These are phyloP conservation scores for Hypholoma sublateritium DNA, from an alignment of 768 basidiomycete genomes.

Conservation along the genomic window DNA sequence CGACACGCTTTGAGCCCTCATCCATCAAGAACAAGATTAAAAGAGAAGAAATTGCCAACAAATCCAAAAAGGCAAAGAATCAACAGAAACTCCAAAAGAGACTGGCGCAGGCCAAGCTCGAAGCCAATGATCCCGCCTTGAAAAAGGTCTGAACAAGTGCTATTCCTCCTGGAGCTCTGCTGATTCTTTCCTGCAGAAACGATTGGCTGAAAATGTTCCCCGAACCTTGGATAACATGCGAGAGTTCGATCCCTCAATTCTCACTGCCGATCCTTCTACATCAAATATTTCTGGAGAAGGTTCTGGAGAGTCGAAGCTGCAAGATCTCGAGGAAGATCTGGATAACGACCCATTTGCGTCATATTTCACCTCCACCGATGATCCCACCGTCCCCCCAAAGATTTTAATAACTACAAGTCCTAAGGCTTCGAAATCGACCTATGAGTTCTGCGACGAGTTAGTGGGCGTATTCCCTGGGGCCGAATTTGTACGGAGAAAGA, in stretches of 20 bases:
- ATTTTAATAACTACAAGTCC: constrained; percentile 89
- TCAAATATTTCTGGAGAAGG: constrained; percentile 22
- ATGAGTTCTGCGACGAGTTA: constrained; percentile 91
- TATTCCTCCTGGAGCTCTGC: neutral
- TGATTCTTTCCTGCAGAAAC: constrained; percentile 53
- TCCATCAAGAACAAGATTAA: constrained; percentile 87
- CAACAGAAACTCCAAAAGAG: constrained; percentile 81
- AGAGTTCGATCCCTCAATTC: constrained; percentile 74
- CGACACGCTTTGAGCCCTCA: constrained; percentile 59
- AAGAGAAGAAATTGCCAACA: constrained; percentile 73
- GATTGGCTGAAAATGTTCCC: constrained; percentile 82
- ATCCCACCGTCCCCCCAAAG: constrained; percentile 77
- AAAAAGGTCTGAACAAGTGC: constrained; percentile 60
- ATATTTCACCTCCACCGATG: constrained; percentile 68
- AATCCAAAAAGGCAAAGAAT: constrained; percentile 73
- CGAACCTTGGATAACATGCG: constrained; percentile 92
- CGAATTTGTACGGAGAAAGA: constrained; percentile 83
- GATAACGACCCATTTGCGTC: constrained; percentile 75
- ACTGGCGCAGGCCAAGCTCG: constrained; percentile 74
- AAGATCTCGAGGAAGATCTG: constrained; percentile 68
- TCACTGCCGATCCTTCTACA: constrained; percentile 55
- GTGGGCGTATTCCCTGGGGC: constrained; percentile 89
- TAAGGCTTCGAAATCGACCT: constrained; percentile 85
- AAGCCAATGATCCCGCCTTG: constrained; percentile 69
- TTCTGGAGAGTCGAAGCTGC: constrained; percentile 27